A percentile compares a stretch with the other conserved stretches of the same genome.
These are phyloP conservation scores for Pseudisothecium myosuroides DNA, from an alignment of 225 moss, liverwort and hornwort genomes.

Conservation along the genomic window DNA sequence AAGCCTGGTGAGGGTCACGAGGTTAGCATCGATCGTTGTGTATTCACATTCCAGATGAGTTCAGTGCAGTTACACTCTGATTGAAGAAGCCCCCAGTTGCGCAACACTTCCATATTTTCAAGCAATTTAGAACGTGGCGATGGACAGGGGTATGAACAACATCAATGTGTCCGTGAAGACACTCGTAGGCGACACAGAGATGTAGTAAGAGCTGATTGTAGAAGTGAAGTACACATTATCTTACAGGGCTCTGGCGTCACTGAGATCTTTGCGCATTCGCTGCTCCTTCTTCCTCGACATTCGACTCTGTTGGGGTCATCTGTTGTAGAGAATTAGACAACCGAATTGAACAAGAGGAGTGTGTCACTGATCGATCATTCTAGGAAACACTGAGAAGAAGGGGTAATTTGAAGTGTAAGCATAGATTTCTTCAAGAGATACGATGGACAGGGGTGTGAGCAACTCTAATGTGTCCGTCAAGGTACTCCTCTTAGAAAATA, in stretches of 20 bases:
- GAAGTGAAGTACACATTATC: not conserved
- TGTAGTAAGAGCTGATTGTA: not conserved
- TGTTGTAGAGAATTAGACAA: not conserved
- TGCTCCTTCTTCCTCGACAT: not conserved
- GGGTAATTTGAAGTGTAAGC: not conserved
- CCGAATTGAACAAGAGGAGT: not conserved
- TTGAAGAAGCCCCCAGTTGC: not conserved
- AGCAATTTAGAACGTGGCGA: not conserved
- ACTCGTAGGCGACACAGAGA: not conserved
- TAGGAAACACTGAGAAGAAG: not conserved
- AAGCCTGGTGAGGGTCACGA: not conserved
- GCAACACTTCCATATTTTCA: not conserved
- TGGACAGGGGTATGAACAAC: not conserved
- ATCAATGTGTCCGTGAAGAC: constrained; percentile 1
- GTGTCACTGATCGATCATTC: not conserved
- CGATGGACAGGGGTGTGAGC: not conserved
- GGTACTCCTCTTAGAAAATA: not conserved
- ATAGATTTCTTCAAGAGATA: not conserved
- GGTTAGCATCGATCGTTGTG: not conserved
- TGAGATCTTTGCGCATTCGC: not conserved
- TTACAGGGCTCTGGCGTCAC: not conserved
- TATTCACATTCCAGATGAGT: not conserved
- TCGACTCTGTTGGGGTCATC: not conserved
- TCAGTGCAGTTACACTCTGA: not conserved
- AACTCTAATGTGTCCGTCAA: not conserved